Base-by-base conservation (phyloP, 768 basidiomycete species). In the Postia placenta region DNA sequence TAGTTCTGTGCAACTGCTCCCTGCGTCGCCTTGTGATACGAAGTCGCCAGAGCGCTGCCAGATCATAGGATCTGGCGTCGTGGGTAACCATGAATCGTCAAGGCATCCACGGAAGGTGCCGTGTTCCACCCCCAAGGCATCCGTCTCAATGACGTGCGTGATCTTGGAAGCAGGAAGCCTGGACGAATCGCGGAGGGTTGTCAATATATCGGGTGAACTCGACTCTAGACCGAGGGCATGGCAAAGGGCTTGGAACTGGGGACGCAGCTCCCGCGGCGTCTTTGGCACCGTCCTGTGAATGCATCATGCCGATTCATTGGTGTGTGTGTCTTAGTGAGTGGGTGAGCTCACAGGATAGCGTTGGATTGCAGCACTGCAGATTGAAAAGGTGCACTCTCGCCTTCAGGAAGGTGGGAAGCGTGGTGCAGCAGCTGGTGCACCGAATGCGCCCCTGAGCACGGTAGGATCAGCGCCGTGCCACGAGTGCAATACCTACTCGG, bases 341-440 rank as follows among this genome's bases (percentile, higher is more conserved):
- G 12, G 33, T 1, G 27, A 28, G 1, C 79, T 42, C 56, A 86
- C 78, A 84, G 59, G 5, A 91, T 82, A 1, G 83, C 81, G 55
- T 90, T 91, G 6, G 87, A 90, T 57, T 87, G 85, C 14, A 88
- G 63, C 7, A 77, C 55, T 2, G 83, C 86, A 17, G 81, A 80
- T 26, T 72, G 71, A 58, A 89, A 85, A 0, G 88, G 87, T 0
- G 86, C 78, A 23, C 64, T 60, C 51, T 69, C 63, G 23, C 76
- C 78, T 4, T 71, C 62, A 0, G 85, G 81, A 19, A 87, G 72
- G 23, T 73, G 72, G 2, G 85, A 85, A 24, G 75, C 83, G 54
- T 80, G 79, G 43, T 88, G 84, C 5, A 91, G 69, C 24, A 87
- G 60, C 60, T 89, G 85, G 57, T 87, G 86, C 1, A 86, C 79